Evolutionary conservation across 2,329 filamentous ascomycete species (phyloP), one percentile per base, ranked within the genome.

Genomic region (Aaosphaeria arxii): DNA sequence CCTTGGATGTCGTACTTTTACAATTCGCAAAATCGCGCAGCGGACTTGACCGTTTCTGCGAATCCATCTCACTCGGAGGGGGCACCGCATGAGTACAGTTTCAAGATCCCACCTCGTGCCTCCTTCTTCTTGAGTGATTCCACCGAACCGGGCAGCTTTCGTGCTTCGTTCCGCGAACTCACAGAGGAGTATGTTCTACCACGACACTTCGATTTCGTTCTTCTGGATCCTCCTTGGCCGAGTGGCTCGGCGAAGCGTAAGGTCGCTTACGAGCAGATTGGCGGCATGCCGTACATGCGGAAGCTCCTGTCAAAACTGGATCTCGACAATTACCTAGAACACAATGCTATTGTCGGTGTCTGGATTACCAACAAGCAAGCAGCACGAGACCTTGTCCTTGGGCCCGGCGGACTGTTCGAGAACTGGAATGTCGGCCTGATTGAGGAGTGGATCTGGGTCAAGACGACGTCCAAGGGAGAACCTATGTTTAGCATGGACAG

Each of bases 201-300:
- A 64, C 52, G 73, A 17, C 59, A 65, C 5, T 91, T 92, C 66
- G 74, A 88, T 54, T 73, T 91, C 40, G 75, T 91, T 35, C 66
- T 91, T 6, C 72, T 91, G 17, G 88, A 92, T 62, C 89, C 89
- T 3, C 88, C 89, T 1, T 92, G 89, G 88, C 87, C 88, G 0
- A 92, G 90, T 62, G 80, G 84, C 41, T 91, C 88, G 5, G 88
- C 83, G 11, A 79, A 80, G 55, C 77, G 86, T 36, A 84, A 81
- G 58, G 75, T 69, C 72, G 70, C 56, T 1, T 77, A 53, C 80
- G 83, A 63, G 60, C 70, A 55, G 66, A 64, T 63, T 40, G 58
- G 59, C 59, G 76, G 55, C 65, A 62, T 80, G 41, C 60, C 71
- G 9, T 76, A 81, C 43, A 75, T 84, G 46, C 62, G 62, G 44